Evolutionary conservation across 192 early-diverging fungal genomes (phyloP).

Genomic region (Umbelopsis ramanniana): DNA sequence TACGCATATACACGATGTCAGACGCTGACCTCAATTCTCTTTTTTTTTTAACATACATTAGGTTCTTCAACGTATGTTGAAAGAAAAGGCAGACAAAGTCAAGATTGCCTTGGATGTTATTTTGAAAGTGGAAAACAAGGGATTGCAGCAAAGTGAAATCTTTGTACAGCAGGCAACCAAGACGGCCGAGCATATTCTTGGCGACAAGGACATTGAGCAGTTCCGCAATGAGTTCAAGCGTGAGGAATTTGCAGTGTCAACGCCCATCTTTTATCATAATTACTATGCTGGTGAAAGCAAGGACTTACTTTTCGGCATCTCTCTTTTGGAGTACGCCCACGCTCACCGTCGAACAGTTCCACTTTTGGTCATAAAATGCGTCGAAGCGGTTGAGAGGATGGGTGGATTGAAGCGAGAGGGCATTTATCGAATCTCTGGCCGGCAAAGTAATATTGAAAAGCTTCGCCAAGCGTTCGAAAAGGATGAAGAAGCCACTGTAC

Average conservation of each 20-base stretch:
- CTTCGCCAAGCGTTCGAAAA: slow-evolving; percentile 40
- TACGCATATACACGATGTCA: background rate
- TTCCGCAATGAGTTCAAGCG: slow-evolving; percentile 32
- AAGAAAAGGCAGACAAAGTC: slow-evolving; percentile 9
- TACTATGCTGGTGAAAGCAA: slow-evolving; percentile 38
- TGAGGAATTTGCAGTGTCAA: slow-evolving; percentile 10
- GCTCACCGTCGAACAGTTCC: slow-evolving; percentile 33
- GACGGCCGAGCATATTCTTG: slow-evolving; percentile 12
- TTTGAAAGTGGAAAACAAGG: slow-evolving; percentile 2
- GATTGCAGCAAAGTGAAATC: slow-evolving; percentile 7
- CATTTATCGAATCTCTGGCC: slow-evolving; percentile 44
- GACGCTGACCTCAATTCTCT: no score
- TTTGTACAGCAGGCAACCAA: slow-evolving; percentile 17
- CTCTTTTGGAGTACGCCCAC: slow-evolving; percentile 31
- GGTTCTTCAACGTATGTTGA: background rate
- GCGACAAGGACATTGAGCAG: slow-evolving; percentile 26
- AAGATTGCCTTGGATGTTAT: slow-evolving; percentile 16
- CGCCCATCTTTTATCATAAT: slow-evolving; percentile 38
- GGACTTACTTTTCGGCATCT: slow-evolving; percentile 43
- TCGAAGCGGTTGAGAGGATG: slow-evolving; percentile 29
- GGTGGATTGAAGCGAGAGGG: slow-evolving; percentile 43
- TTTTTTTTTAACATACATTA: background rate
- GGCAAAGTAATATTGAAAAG: slow-evolving; percentile 35
- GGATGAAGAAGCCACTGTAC: slow-evolving; percentile 31
- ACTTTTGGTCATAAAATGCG: slow-evolving; percentile 36